phyloP scores from a whole-genome alignment of 2,329 filamentous ascomycete genomes.

The Aureobasidium sp. region DNA sequence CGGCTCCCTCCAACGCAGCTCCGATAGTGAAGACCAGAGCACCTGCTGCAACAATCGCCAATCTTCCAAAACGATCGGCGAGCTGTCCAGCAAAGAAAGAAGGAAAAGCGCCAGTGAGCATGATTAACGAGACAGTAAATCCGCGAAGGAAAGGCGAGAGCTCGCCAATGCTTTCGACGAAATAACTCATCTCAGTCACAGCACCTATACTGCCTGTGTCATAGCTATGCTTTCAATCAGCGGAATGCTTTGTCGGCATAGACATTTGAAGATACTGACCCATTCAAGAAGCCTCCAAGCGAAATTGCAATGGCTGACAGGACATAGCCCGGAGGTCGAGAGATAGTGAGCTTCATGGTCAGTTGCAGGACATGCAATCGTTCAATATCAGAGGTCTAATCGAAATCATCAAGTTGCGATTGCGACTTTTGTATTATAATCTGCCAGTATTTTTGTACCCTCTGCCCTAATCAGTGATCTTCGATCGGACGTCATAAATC shows the following conservation, averaged over 20 bases:
- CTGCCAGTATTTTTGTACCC: neutral
- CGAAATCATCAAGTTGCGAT: neutral
- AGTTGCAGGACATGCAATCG: neutral
- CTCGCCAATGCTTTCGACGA: conserved; percentile 41
- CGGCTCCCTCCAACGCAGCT: conserved; percentile 45
- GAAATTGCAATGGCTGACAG: conserved; percentile 18
- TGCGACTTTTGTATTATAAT: neutral
- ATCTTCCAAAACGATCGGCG: conserved; percentile 48
- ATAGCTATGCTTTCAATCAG: conserved; percentile 19
- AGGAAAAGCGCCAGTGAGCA: conserved; percentile 49
- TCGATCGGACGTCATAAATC: neutral
- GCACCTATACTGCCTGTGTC: conserved; percentile 54
- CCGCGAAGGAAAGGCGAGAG: conserved; percentile 49
- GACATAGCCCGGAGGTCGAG: conserved; percentile 17
- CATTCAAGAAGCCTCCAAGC: conserved; percentile 20
- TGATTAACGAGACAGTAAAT: conserved; percentile 52
- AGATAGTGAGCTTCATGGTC: neutral
- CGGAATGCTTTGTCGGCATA: neutral
- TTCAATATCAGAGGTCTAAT: neutral
- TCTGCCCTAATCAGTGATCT: no score
- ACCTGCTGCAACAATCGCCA: conserved; percentile 44
- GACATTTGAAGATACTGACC: conserved; percentile 6
- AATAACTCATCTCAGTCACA: conserved; percentile 51
- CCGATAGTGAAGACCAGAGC: conserved; percentile 48
- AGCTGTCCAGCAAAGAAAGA: conserved; percentile 52